Evolutionary conservation across 257 asterid genomes (phyloP), one percentile per base, ranked within the genome.

Genomic region (Salvia miltiorrhiza): DNA sequence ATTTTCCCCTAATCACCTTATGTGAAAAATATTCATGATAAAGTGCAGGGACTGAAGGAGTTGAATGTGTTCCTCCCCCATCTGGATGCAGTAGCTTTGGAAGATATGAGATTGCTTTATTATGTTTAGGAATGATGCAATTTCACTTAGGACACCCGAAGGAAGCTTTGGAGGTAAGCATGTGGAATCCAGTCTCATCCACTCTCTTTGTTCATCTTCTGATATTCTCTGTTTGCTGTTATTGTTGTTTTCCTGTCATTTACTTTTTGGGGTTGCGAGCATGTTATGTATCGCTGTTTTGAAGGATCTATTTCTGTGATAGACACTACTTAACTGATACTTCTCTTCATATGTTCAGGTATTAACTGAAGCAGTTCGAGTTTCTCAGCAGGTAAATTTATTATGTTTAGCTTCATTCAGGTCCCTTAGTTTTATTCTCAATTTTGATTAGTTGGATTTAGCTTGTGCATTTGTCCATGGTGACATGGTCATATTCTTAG

Each of bases 1-100:
- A 10, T 72, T 52, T 39, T 20, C 9, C 28, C 20, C 56, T 50
- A 37, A 74, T 67, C 50, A 73, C 61, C 78, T 77, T 50, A 84
- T 63, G 65, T 80, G 85, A 59, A 76, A 69, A 54, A 47, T 74
- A 63, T 78, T 79, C 50, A 68, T 82, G 78, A 78, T 82, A 80
- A 90, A 93, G 99, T 93, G 99, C 99, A 90, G 99, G 99, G 96
- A 91, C 87, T 59, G 99, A 93, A 85, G 99, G 99, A 73, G 73
- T 82, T 70, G 96, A 90, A 59, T 73, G 65, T 76, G 81, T 69
- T 71, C 83, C 95, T 24, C 83, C 92, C 73, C 85, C 90, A 47
- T 82, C 93, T 52, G 85, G 89, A 73, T 72, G 79, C 81, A 73
- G 59, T 73, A 78, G 78, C 81, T 78, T 84, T 69, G 97, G 97